phyloP scores from a whole-genome alignment of 441 rosid species.

The Euphorbia celastroides region DNA sequence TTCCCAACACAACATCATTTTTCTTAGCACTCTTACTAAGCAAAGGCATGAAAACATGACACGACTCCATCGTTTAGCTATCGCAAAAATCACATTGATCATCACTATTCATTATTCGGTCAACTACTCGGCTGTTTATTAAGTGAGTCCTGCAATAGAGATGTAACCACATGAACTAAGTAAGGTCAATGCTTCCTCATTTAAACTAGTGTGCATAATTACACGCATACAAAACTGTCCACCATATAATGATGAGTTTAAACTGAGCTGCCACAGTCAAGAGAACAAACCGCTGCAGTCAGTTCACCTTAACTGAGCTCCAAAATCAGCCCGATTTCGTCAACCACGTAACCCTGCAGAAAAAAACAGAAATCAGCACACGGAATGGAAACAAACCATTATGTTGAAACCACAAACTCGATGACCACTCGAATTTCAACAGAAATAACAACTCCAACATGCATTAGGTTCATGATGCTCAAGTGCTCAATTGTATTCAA shows the following conservation, averaged over 20 bases:
- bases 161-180: not conserved
- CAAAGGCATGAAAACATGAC: not conserved
- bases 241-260: not conserved
- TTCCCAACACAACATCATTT: no score
- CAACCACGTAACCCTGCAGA: not conserved
- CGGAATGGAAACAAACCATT: not conserved
- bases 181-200: not conserved
- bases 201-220: no score
- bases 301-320: not conserved
- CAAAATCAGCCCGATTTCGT: not conserved
- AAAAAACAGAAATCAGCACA: not conserved
- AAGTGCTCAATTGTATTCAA: no score
- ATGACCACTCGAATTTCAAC: not conserved
- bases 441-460: no score
- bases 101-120: no score
- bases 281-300: not conserved
- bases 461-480: no score
- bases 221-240: no score
- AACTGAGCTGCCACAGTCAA: not conserved
- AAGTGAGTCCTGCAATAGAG: no score
- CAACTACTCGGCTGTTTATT: no score
- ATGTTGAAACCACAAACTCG: not conserved
- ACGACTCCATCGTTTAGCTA: no score
- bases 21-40: no score
- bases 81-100: no score